These are phyloP conservation scores for Tagetes patula DNA, from an alignment of 129 eudicot genomes.

Conservation along the genomic window DNA sequence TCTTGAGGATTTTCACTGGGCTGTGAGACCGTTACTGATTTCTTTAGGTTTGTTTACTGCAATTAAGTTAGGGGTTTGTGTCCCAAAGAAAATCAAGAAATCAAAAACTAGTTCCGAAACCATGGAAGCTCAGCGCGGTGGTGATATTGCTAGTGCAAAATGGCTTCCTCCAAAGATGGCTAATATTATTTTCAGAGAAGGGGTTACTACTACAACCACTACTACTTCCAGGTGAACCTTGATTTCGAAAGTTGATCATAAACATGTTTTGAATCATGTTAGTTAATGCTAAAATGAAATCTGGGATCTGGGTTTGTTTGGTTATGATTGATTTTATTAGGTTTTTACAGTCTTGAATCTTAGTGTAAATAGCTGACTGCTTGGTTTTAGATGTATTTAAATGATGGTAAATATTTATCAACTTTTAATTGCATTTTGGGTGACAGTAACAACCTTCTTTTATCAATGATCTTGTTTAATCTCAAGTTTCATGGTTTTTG, in stretches of 20 bases:
- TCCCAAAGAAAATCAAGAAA: slow-evolving; percentile 50
- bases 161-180: slow-evolving; percentile 79
- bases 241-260: slow-evolving; percentile 1
- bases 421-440: slow-evolving; percentile 11
- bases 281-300: slow-evolving; percentile 16
- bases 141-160: slow-evolving; percentile 42
- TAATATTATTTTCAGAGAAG: slow-evolving; percentile 55
- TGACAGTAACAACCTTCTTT: background rate
- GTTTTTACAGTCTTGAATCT: slow-evolving; percentile 17
- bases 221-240: slow-evolving; percentile 33
- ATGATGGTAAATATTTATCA: slow-evolving; percentile 15
- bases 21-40: slow-evolving; percentile 76
- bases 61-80: slow-evolving; percentile 56
- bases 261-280: background rate
- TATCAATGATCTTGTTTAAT: slow-evolving; percentile 12
- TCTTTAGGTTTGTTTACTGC: slow-evolving; percentile 79
- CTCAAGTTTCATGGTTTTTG: background rate
- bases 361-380: slow-evolving; percentile 31
- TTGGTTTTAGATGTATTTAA: slow-evolving; percentile 24
- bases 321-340: slow-evolving; percentile 9
- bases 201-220: slow-evolving; percentile 26
- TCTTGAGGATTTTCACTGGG: slow-evolving; percentile 98
- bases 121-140: slow-evolving; percentile 32
- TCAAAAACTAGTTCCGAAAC: slow-evolving; percentile 28
- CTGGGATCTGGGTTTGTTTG: slow-evolving; percentile 26